Conservation (phyloP, 1,284 basidiomycete species). For the Rhodotorula sp. region DNA sequence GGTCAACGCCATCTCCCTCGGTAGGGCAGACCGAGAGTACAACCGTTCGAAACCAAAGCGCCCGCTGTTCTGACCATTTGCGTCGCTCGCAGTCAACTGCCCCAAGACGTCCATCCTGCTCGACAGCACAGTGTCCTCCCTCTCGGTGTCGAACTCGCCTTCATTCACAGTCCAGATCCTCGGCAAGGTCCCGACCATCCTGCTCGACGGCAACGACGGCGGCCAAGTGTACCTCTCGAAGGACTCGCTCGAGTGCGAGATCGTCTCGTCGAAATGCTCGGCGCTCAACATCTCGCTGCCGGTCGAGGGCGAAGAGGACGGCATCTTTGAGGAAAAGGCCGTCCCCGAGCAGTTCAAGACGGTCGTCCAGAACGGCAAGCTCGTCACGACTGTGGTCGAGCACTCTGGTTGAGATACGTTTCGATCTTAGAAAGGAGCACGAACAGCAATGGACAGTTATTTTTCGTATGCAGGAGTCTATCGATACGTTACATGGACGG, state of each 20-base stretch:
- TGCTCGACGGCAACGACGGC: slow-evolving; percentile 90
- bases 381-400: slow-evolving; percentile 85
- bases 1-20: slow-evolving; percentile 87
- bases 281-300: slow-evolving; percentile 90
- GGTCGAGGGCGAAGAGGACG: slow-evolving; percentile 81
- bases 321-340: slow-evolving; percentile 83
- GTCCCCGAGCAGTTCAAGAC: slow-evolving; percentile 96
- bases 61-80: background rate
- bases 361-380: slow-evolving; percentile 73
- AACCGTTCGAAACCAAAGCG: background rate
- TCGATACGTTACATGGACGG: background rate
- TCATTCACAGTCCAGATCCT: slow-evolving; percentile 92
- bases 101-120: slow-evolving; percentile 83
- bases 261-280: slow-evolving; percentile 93
- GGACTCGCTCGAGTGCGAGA: slow-evolving; percentile 73
- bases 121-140: slow-evolving; percentile 84
- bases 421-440: background rate
- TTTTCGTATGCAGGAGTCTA: background rate
- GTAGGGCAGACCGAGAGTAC: slow-evolving; percentile 54
- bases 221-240: slow-evolving; percentile 93
- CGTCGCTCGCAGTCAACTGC: slow-evolving; percentile 67
- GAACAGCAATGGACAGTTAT: background rate
- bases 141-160: slow-evolving; percentile 84
- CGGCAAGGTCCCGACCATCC: slow-evolving; percentile 83
- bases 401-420: slow-evolving; percentile 62